These are phyloP conservation scores for Hypoxylon lenormandii DNA, from an alignment of 495 filamentous ascomycete genomes.

Conservation along the genomic window DNA sequence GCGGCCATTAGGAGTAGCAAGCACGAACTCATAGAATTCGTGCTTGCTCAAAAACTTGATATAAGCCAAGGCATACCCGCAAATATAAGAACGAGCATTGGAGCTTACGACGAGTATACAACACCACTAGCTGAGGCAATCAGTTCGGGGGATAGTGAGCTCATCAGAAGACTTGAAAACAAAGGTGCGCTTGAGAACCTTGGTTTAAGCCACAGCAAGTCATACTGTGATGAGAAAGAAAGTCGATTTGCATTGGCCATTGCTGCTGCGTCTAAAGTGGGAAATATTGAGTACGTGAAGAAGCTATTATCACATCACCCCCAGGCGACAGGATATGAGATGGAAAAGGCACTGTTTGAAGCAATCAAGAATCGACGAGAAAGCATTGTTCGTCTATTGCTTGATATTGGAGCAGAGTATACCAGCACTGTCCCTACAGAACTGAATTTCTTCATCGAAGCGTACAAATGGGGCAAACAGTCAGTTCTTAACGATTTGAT, in stretches of 20 bases:
- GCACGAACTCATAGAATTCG: constrained; percentile 18
- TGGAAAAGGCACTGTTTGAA: background rate
- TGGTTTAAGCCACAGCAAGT: no score
- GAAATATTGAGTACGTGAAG: constrained; percentile 9
- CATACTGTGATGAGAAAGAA: no score
- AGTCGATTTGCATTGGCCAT: background rate
- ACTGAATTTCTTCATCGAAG: background rate
- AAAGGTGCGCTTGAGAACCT: constrained; percentile 17
- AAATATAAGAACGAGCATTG: no score
- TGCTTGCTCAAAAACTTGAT: constrained; percentile 22
- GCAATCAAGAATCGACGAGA: background rate
- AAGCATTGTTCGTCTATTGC: constrained; percentile 8
- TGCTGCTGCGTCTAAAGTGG: constrained; percentile 5
- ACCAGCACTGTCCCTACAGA: no score
- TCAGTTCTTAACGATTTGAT: background rate
- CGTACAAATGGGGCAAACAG: constrained; percentile 19
- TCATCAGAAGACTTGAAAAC: constrained; percentile 17
- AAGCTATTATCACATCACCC: constrained; percentile 2
- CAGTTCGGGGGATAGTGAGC: background rate
- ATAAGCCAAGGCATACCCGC: constrained; percentile 1
- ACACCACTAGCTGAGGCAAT: constrained; percentile 38
- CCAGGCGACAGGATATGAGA: background rate
- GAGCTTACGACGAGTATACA: background rate
- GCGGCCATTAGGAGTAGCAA: constrained; percentile 28
- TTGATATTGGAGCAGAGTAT: background rate